A percentile compares a stretch with the other conserved stretches of the same genome.
phyloP scores from a whole-genome alignment of 1,284 basidiomycete species.

The Malassezia obtusa region DNA sequence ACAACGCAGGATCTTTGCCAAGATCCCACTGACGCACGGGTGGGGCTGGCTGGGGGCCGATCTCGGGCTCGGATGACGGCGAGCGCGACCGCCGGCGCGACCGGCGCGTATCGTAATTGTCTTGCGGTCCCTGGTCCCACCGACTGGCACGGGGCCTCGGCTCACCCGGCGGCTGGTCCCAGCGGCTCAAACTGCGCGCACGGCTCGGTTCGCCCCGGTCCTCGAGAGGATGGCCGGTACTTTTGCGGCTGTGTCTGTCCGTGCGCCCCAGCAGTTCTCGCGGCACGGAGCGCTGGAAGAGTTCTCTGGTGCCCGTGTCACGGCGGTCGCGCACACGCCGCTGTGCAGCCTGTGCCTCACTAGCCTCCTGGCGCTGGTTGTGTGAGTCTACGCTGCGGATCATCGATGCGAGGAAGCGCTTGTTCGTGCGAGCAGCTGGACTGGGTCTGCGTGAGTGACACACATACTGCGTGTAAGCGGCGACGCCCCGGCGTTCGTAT shows the following conservation, averaged over 20 bases:
- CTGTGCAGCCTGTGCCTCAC: not conserved
- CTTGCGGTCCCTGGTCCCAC: not conserved
- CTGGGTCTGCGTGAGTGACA: not conserved
- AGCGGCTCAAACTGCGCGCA: not conserved
- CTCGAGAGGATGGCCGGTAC: not conserved
- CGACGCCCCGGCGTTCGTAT: not conserved
- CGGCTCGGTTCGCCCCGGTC: not conserved
- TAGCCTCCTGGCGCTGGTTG: conserved; percentile 9
- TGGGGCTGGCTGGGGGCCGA: not conserved
- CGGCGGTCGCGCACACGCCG: not conserved
- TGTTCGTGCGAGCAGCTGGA: conserved; percentile 10
- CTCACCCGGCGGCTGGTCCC: not conserved
- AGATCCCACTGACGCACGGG: conserved; percentile 11
- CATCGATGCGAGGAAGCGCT: conserved; percentile 15
- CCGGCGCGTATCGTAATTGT: too few relatives aligned
- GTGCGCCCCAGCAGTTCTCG: not conserved
- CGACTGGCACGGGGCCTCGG: too few relatives aligned
- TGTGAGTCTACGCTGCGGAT: conserved; percentile 15
- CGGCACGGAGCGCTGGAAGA: not conserved
- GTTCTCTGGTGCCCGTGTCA: not conserved
- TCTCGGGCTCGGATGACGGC: not conserved
- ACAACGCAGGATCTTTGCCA: conserved; percentile 4
- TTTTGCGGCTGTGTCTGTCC: not conserved
- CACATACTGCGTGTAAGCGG: not conserved
- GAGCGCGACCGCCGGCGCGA: not conserved